Evolutionary conservation across 179 eudicot genomes (phyloP), one percentile per base, ranked within the genome.

Genomic region (Silene vulgaris): DNA sequence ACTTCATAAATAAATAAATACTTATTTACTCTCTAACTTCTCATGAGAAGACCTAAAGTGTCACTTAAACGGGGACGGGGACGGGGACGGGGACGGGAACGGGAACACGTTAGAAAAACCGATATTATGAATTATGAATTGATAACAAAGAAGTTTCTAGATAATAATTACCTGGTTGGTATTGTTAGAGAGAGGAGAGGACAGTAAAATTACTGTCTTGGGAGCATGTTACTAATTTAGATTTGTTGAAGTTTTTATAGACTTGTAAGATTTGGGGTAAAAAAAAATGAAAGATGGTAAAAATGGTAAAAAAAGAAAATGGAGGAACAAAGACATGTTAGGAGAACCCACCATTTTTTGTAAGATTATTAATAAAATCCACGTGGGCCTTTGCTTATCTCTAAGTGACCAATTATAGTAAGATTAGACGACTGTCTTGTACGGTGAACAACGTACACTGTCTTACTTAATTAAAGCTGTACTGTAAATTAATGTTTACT

Each of bases 311-410:
- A 7, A 32, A 32, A 32, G 6, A 19, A 59, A 59, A n/a, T 17
- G 64, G 26, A 63, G 66, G 35, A 29, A 65, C 69, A 65, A 65
- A 1, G 52, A 6, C 71, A 67, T 67, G 71, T 35, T 67, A 28
- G 9, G n/a, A 19, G 69, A 11, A 26, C 69, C 69, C 69, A 65
- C 71, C 71, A 62, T 37, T 32, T 32, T 26, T 23, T 17, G 26
- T 5, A 37, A 35, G 40, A 35, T 35, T 35, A 35, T 35, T 35
- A 35, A 35, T 35, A 35, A 35, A 3, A 0, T 67, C 16, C 16
- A 67, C 71, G 71, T 37, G 71, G 71, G 26, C 20, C 16, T 62
- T 12, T 8, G 30, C 69, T 6, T 29, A 65, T 65, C 45, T 8
- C 5, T 12, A 16, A 4, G 45, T 14, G 32, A 40, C 45, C 69